phyloP scores from a whole-genome alignment of 257 asterid species.

The Datura wrightii region DNA sequence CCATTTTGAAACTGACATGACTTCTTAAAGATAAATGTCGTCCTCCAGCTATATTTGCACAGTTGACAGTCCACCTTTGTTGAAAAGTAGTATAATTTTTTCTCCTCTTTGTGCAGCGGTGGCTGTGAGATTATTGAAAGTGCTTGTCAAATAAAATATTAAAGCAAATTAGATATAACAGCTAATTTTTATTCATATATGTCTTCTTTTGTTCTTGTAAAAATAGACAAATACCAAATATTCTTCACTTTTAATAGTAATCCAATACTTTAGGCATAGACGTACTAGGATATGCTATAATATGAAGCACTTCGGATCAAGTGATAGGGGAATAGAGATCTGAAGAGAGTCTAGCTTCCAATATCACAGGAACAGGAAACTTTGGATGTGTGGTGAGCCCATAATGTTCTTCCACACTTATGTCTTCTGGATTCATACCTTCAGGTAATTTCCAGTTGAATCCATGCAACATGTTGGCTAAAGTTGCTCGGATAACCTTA shows the following conservation, averaged over 20 bases:
- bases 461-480: conserved; percentile 50
- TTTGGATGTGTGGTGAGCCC: conserved; percentile 43
- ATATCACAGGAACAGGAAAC: conserved; percentile 32
- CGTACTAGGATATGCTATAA: not conserved
- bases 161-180: not conserved
- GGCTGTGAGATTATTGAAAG: not conserved
- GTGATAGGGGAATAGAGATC: conserved; percentile 35
- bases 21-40: not conserved
- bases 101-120: not conserved
- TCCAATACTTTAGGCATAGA: not conserved
- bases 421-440: conserved; percentile 41
- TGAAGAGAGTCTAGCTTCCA: conserved; percentile 44
- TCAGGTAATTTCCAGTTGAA: conserved; percentile 40
- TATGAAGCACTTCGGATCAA: not conserved
- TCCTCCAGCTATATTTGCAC: not conserved
- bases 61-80: not conserved
- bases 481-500: conserved; percentile 37
- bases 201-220: conserved; percentile 6
- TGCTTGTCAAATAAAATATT: not conserved
- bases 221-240: not conserved
- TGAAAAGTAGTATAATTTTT: not conserved
- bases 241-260: not conserved
- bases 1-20: conserved; percentile 1
- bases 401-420: conserved; percentile 44
- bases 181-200: not conserved